Conservation (phyloP, 495 filamentous ascomycete genomes). For the Antarctomyces pellizariae region DNA sequence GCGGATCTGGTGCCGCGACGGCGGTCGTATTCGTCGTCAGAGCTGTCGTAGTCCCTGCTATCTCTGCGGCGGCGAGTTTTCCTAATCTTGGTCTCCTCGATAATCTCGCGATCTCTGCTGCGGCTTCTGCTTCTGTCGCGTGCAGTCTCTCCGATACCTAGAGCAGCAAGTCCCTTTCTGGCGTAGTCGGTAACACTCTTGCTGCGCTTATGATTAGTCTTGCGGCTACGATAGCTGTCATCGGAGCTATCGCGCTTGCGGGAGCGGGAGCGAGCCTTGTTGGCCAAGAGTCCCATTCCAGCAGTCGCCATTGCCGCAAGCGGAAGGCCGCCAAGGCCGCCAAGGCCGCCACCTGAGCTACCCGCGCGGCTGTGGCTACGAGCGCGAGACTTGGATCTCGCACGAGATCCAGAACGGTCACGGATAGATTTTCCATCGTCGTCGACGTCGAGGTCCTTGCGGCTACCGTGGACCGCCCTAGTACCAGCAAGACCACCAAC, state of each 20-base stretch:
- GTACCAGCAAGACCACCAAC: slow-evolving; percentile 71
- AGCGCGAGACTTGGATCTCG: slow-evolving; percentile 9
- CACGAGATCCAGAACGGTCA: slow-evolving; percentile 25
- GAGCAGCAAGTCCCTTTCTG: slow-evolving; percentile 26
- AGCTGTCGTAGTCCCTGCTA: too few species aligned
- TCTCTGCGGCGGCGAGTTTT: too few species aligned
- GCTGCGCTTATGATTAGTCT: slow-evolving; percentile 20
- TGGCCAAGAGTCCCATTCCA: slow-evolving; percentile 53
- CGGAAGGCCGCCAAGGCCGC: slow-evolving; percentile 22
- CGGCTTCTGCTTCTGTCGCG: slow-evolving; percentile 3
- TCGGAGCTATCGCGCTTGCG: slow-evolving; percentile 33
- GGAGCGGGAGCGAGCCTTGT: slow-evolving; percentile 48
- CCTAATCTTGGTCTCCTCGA: slow-evolving; percentile 45
- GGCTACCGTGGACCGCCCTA: slow-evolving; percentile 51
- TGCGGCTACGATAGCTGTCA: slow-evolving; percentile 17
- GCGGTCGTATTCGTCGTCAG: too few species aligned
- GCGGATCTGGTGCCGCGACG: too few species aligned
- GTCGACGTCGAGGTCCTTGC: slow-evolving; percentile 33
- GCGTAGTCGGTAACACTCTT: slow-evolving; percentile 34
- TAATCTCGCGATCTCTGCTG: slow-evolving; percentile 31
- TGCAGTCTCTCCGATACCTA: slow-evolving; percentile 25
- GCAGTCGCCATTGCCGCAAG: slow-evolving; percentile 46
- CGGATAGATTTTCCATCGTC: slow-evolving; percentile 26
- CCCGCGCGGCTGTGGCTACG: too few species aligned
- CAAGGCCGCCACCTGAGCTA: slow-evolving; percentile 18